Evolutionary conservation across 2,329 filamentous ascomycete genomes (phyloP).

Genomic region (Diplodia mutila): DNA sequence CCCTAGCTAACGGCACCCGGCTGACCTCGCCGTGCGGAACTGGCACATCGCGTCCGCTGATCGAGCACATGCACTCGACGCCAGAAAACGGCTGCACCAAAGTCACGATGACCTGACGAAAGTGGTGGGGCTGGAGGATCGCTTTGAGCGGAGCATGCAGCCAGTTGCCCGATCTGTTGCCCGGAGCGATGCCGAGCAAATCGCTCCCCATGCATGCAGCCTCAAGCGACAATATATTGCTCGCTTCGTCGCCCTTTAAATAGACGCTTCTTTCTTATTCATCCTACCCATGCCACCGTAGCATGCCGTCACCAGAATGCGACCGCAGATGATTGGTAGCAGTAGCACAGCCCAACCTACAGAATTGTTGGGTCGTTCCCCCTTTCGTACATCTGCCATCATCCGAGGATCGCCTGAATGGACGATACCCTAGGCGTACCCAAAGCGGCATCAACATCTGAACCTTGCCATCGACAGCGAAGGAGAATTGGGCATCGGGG

Average conservation of each 20-base stretch:
- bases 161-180: constrained; percentile 5
- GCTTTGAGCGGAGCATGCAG: not conserved
- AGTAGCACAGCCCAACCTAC: not conserved
- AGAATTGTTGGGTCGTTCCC: not conserved
- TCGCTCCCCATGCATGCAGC: constrained; percentile 3
- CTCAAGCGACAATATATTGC: not conserved
- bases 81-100: not conserved
- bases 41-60: not conserved
- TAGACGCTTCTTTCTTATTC: not conserved
- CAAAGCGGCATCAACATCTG: not conserved
- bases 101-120: not conserved
- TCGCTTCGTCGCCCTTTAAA: not conserved
- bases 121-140: not conserved
- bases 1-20: not conserved
- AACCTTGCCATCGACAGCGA: not conserved
- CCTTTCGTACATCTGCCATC: not conserved
- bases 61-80: not conserved
- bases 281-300: not conserved
- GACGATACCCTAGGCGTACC: not conserved
- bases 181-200: constrained; percentile 1
- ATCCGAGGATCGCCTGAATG: not conserved
- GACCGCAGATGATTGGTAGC: not conserved
- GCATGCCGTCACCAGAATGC: not conserved
- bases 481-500: too few species aligned
- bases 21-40: not conserved